Evolutionary conservation across 352 stramenopile species (phyloP).

Genomic region (Pythium phragmitis): DNA sequence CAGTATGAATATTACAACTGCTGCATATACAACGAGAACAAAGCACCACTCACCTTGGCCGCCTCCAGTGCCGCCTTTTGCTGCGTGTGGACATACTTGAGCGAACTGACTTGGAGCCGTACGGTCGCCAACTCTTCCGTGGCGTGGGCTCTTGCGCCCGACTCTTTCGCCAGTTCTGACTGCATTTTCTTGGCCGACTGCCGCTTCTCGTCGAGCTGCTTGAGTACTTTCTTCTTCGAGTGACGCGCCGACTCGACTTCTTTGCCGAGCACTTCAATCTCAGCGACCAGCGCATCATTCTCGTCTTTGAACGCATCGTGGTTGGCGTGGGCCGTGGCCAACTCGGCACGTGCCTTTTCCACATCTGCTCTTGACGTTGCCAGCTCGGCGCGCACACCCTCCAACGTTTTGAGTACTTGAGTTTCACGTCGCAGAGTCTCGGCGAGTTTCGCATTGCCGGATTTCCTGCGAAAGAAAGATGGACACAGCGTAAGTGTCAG

Average conservation of each 20-base stretch:
- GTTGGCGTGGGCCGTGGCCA: slow-evolving; percentile 49
- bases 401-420: slow-evolving; percentile 33
- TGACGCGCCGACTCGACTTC: slow-evolving; percentile 63
- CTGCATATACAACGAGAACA: not conserved
- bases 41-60: slow-evolving; percentile 42
- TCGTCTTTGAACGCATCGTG: slow-evolving; percentile 64
- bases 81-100: slow-evolving; percentile 74
- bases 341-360: slow-evolving; percentile 37
- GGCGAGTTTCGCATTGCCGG: slow-evolving; percentile 33
- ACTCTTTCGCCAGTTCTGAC: slow-evolving; percentile 57
- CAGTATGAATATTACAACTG: not conserved
- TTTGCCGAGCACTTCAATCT: slow-evolving; percentile 69
- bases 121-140: slow-evolving; percentile 77
- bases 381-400: slow-evolving; percentile 34
- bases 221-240: slow-evolving; percentile 67
- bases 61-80: slow-evolving; percentile 70
- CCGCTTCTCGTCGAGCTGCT: slow-evolving; percentile 82
- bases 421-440: slow-evolving; percentile 33
- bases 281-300: slow-evolving; percentile 68
- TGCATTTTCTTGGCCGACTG: slow-evolving; percentile 74
- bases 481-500: not conserved
- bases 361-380: slow-evolving; percentile 31
- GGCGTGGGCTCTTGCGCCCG: slow-evolving; percentile 64
- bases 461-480: slow-evolving; percentile 28
- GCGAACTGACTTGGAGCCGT: slow-evolving; percentile 67